Base-by-base conservation (phyloP, 176 grass and related monocot species). In the Juncus effusus region DNA sequence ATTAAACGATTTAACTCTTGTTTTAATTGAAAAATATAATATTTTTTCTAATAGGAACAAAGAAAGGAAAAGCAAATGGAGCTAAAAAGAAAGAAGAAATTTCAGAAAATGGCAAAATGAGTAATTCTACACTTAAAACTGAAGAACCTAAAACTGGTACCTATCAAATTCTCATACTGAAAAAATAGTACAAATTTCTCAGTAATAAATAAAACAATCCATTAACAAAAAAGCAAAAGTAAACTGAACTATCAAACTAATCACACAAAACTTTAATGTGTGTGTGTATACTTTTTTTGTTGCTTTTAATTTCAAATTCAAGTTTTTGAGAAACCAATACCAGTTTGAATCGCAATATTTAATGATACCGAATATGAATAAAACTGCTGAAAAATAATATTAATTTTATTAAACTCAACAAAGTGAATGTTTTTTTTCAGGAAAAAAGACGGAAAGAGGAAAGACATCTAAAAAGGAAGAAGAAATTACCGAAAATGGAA, bases 381-480 rank as follows among this genome's bases (percentile, higher is more conserved):
- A 3, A 36, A 37, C 64, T 54, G 51, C 16, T 53, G 35, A 5
- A 55, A 65, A 68, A 55, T 55, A 12, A 54, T 12, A 55, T 47
- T 42, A 76, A 57, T 38, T 44, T 47, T 51, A 16, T 61, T 45
- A 35, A 47, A 76, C 36, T 57, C 6, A 56, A 52, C 44, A 13
- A 69, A 53, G 54, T n/a, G n/a, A n/a, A n/a, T n/a, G n/a, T n/a
- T n/a, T n/a, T n/a, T 66, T 82, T 82, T 73, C 85, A 94, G 89
- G 81, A 66, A 88, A 62, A 40, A 87, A 77, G 72, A 82, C 81
- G 64, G 78, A 76, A 50, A 82, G 82, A 80, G 85, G 75, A 77
- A 88, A 88, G 67, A 78, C 63, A 15, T 80, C 83, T 55, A 85
- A 63, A 70, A 88, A 79, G 66, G 79, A 73, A 52, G 69, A 72